Base-by-base conservation (phyloP, 139 green algal species). In the Deuterostichococcus epilithicus region DNA sequence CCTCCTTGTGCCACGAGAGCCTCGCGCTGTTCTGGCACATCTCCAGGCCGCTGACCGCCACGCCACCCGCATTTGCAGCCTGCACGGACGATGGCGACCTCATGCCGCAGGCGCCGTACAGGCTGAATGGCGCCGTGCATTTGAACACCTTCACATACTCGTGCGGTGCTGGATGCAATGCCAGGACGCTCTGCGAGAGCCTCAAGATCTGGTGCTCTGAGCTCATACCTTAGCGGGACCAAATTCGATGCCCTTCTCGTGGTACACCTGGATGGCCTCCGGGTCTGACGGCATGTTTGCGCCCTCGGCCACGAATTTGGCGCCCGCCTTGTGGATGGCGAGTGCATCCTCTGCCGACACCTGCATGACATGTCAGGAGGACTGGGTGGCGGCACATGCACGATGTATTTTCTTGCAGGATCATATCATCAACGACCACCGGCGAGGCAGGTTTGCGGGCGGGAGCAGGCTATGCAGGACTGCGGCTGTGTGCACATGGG, bases 201-300 rank as follows among this genome's bases (percentile, higher is more conserved):
- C 38, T 37, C 4, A 32, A 28, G 37, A 66, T 13, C 39, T 67
- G 83, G 82, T 0, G 88, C 81, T 75, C 90, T 90, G 68, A 79
- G 10, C 26, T 5, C 68, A 84, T 30, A 63, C 68, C 76, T 76
- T 83, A 71, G 81, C 84, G 25, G 84, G 86, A 32, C 82, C 90
- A 42, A 91, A 92, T 28, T 85, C 42, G n/a, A 92, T 73, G 22
- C 76, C 79, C 52, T 85, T 82, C 66, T 88, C 70, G 70, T 90
- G 80, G 76, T 88, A 90, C 33, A 82, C 15, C 5, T 76, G 58
- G 59, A 93, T 91, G 72, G 90, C 92, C 15, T 90, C 86, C 25
- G 72, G 69, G 34, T 82, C 91, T 68, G 74, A 89, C 37, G 92
- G 92, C 92, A 97, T 97, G 90, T 97, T 97, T 75, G 92, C 92